These are phyloP conservation scores for Plantago elongata DNA, from an alignment of 257 asterid genomes.

Conservation along the genomic window DNA sequence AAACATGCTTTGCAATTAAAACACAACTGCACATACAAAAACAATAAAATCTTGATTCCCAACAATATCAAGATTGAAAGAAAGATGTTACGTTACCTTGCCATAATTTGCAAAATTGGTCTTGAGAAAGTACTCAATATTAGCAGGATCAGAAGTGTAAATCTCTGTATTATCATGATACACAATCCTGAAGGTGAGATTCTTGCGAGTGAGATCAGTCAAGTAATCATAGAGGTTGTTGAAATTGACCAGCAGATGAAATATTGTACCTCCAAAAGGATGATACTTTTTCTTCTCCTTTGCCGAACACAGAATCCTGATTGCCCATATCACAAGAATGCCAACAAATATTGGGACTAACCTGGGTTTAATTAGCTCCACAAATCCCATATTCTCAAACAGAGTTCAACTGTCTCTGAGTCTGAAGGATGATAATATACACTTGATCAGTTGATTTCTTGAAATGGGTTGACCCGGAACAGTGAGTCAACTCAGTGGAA, in stretches of 20 bases:
- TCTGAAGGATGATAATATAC: not conserved
- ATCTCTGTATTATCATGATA: conserved; percentile 34
- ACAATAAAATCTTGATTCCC: not conserved
- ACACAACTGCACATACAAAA: too few species aligned
- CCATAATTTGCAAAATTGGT: conserved; percentile 55
- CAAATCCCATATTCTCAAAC: conserved; percentile 12
- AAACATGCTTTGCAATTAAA: not conserved
- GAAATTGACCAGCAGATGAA: conserved; percentile 40
- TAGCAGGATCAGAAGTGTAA: conserved; percentile 61
- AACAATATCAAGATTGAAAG: not conserved
- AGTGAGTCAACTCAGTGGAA: not conserved
- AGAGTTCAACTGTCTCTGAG: not conserved
- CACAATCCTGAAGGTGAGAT: conserved; percentile 45
- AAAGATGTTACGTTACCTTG: conserved; percentile 43
- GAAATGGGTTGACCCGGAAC: conserved; percentile 1
- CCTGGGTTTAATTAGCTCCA: not conserved
- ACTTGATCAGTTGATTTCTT: not conserved
- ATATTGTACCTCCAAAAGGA: conserved; percentile 47
- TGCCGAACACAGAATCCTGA: conserved; percentile 15
- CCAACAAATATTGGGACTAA: conserved; percentile 26
- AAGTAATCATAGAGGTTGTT: conserved; percentile 34
- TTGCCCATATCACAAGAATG: conserved; percentile 12
- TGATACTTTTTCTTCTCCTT: conserved; percentile 32
- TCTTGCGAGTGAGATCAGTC: conserved; percentile 36
- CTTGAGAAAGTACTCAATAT: conserved; percentile 57